phyloP scores from a whole-genome alignment of 139 green algal species.

The Tetradesmus lagerheimii region DNA sequence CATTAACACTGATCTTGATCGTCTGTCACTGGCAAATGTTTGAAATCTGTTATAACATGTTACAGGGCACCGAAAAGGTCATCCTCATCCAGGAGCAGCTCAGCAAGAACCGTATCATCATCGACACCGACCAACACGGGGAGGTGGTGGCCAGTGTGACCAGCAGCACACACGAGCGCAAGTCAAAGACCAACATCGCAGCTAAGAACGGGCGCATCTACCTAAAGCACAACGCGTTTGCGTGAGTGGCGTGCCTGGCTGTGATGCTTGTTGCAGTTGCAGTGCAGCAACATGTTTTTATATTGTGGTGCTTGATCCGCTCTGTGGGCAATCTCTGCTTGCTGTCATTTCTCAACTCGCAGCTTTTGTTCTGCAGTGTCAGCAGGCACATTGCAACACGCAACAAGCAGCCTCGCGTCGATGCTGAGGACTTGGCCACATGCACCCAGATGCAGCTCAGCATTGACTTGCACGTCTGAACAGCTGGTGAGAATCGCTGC shows the following conservation, averaged over 20 bases:
- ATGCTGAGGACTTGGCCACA: no score
- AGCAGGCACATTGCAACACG: no score
- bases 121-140: slow-evolving; percentile 85
- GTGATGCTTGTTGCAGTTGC: background rate
- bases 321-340: no score
- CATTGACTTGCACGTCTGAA: no score
- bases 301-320: no score
- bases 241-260: slow-evolving; percentile 59
- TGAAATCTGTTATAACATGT: background rate
- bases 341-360: no score
- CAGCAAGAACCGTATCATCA: slow-evolving; percentile 99
- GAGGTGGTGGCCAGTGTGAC: slow-evolving; percentile 87
- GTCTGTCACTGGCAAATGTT: no score
- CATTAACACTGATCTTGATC: no score
- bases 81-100: slow-evolving; percentile 99
- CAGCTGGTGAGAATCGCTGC: no score
- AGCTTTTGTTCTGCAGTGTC: no score
- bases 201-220: slow-evolving; percentile 88
- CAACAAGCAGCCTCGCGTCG: no score
- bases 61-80: slow-evolving; percentile 77
- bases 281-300: background rate
- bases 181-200: slow-evolving; percentile 97
- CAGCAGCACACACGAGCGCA: slow-evolving; percentile 96
- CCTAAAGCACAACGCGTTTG: slow-evolving; percentile 97
- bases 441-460: no score